phyloP scores from a whole-genome alignment of 2,329 filamentous ascomycete genomes.

The Zasmidium cellare region DNA sequence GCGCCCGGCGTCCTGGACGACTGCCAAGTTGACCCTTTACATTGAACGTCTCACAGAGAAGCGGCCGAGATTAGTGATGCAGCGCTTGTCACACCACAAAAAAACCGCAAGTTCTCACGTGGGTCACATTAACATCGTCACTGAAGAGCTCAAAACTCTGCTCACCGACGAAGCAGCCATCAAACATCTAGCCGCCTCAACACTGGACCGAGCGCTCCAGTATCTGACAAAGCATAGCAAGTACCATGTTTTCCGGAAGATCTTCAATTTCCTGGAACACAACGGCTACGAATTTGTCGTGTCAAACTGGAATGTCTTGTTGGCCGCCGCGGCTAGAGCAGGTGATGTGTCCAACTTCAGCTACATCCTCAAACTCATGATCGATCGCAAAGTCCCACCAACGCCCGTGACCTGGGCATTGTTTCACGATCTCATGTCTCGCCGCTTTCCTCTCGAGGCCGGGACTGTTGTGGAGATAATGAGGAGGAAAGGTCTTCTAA shows the following conservation, averaged over 20 bases:
- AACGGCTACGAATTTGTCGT: constrained; percentile 13
- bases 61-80: neutral
- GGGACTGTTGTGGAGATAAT: constrained; percentile 22
- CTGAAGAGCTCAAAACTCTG: constrained; percentile 16
- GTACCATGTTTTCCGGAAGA: constrained; percentile 16
- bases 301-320: constrained; percentile 23
- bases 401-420: constrained; percentile 25
- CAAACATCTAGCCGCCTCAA: constrained; percentile 16
- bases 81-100: neutral
- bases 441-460: constrained; percentile 10
- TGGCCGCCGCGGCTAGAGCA: constrained; percentile 22
- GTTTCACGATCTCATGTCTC: constrained; percentile 26
- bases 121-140: constrained; percentile 18
- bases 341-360: constrained; percentile 31
- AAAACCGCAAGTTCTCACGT: neutral
- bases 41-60: neutral
- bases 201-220: constrained; percentile 21
- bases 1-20: neutral
- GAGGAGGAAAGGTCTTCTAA: constrained; percentile 24
- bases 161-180: constrained; percentile 12
- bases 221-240: constrained; percentile 23
- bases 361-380: constrained; percentile 28
- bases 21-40: neutral
- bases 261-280: constrained; percentile 21
- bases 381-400: constrained; percentile 16